Evolutionary conservation across 441 rosid species (phyloP), one percentile per base, ranked within the genome.

Genomic region (Syzygium syzygioides): DNA sequence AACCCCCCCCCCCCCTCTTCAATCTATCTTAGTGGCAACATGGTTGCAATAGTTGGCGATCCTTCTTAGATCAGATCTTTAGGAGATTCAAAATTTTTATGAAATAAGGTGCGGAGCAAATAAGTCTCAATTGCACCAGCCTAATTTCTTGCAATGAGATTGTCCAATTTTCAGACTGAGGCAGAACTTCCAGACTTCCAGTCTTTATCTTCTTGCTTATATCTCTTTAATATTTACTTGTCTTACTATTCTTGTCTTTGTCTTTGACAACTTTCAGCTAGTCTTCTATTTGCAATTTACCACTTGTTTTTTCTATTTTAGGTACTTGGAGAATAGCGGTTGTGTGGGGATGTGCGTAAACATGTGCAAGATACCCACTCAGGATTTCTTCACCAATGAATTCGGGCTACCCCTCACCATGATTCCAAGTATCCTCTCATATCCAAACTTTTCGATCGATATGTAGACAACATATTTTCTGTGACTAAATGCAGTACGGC

Each of bases 341-440:
- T 96, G 99, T 91, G 99, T 95, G 28, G 99, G 99, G 86, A 95
- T 96, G 99, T 96, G 99, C 80, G 98, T 96, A 86, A 97, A 97
- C 89, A 97, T 95, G 99, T 96, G 99, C 92, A 97, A 96, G 91
- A 94, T 97, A 88, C 98, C 99, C 23, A 96, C 99, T 55, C 99
- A 97, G 89, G 98, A 97, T 94, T 97, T 97, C 97, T 97, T 97
- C 94, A 96, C 98, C 92, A 97, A 96, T 85, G 98, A 97, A 91
- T 97, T 97, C 87, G 99, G 99, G 55, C 97, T 97, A 83, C 99
- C 99, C 66, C 92, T 97, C 79, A 97, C 99, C 64, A 97, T 97
- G 99, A 95, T 79, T 80, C 98, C 99, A 8, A 96, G 99, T 97
- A 96, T 90, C 87, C 30, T 86, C 87, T 41, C 41, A 4, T 32